Evolutionary conservation across 208 protist species (phyloP).

Genomic region (Acanthamoeba culbertsoni): DNA sequence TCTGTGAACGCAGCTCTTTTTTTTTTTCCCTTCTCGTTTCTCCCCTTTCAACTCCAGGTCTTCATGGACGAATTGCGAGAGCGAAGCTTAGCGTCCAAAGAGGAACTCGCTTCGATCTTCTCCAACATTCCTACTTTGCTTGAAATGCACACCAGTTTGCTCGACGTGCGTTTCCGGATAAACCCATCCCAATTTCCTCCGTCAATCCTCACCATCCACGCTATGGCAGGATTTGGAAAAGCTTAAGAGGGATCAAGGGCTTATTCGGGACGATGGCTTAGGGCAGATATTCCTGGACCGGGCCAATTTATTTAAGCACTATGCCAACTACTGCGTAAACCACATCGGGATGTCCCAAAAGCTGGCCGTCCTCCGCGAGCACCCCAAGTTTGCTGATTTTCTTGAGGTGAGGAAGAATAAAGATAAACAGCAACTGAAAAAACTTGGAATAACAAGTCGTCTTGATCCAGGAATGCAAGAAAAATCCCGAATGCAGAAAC

Average conservation of each 20-base stretch:
- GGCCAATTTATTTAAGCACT: conserved; percentile 49
- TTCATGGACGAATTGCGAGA: not conserved
- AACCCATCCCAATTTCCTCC: no score
- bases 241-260: not conserved
- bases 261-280: not conserved
- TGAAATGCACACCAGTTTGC: conserved; percentile 29
- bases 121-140: conserved; percentile 45
- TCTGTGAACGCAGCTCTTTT: no score
- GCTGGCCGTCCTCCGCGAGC: no score
- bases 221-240: not conserved
- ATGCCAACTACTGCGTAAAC: conserved; percentile 44
- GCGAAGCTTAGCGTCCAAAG: no score
- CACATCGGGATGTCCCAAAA: conserved; percentile 15
- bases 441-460: not conserved
- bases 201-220: not conserved
- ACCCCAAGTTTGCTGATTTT: conserved; percentile 34
- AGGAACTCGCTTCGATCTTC: conserved; percentile 48
- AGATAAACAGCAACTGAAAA: not conserved
- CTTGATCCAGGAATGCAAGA: conserved; percentile 21
- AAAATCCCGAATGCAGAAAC: not conserved
- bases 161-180: not conserved
- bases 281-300: conserved; percentile 7
- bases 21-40: no score
- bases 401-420: not conserved
- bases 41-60: not conserved